These are phyloP conservation scores for Russula dissimulans DNA, from an alignment of 768 basidiomycete species.

Conservation along the genomic window DNA sequence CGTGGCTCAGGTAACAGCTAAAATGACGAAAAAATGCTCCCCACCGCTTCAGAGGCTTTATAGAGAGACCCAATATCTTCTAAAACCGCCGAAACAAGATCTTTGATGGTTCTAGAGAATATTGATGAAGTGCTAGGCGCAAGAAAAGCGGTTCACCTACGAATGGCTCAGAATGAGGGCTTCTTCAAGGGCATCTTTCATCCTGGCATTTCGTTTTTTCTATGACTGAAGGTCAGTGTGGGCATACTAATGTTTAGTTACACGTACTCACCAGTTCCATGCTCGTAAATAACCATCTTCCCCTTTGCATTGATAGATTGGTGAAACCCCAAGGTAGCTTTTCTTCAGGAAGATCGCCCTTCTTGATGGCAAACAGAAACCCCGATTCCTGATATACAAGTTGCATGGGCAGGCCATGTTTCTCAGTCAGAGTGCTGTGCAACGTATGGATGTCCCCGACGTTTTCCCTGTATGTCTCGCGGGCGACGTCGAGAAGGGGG, in stretches of 20 bases:
- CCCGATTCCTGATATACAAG: constrained; percentile 65
- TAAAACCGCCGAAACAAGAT: constrained; percentile 63
- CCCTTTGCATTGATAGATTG: constrained; percentile 56
- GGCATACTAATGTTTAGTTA: not conserved
- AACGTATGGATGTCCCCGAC: constrained; percentile 77
- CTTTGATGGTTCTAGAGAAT: constrained; percentile 61
- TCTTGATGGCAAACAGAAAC: constrained; percentile 66
- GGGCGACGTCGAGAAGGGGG: constrained; percentile 83
- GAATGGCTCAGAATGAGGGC: constrained; percentile 78
- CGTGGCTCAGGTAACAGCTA: not conserved
- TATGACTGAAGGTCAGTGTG: constrained; percentile 23
- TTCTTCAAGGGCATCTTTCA: constrained; percentile 90
- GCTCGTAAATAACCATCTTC: constrained; percentile 66
- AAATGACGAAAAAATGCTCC: constrained; percentile 11
- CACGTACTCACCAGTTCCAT: constrained; percentile 61
- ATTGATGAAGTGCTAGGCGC: not conserved
- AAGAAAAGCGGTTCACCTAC: constrained; percentile 28
- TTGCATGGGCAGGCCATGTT: constrained; percentile 54
- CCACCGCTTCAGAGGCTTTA: constrained; percentile 82
- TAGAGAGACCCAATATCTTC: constrained; percentile 72
- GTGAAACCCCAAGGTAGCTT: constrained; percentile 62
- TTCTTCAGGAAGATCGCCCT: constrained; percentile 51
- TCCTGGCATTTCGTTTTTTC: constrained; percentile 83
- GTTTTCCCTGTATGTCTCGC: constrained; percentile 92
- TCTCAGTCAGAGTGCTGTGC: constrained; percentile 46